Percentiles rank a stretch among this genome's conserved stretches.
Evolutionary conservation across 352 stramenopile species (phyloP).

Genomic region (Globisporangium nunn): DNA sequence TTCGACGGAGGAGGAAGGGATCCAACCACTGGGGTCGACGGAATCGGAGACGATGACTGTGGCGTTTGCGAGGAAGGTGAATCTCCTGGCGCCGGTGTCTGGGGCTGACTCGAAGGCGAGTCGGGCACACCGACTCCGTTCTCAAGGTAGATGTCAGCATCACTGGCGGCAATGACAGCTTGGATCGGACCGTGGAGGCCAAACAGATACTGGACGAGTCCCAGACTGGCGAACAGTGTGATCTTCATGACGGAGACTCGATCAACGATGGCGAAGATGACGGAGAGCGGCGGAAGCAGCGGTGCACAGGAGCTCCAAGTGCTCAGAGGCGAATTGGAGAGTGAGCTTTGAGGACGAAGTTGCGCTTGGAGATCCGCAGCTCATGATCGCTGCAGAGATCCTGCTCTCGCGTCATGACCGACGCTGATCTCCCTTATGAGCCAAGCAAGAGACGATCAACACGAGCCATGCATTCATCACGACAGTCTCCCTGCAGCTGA

Average conservation of each 20-base stretch:
- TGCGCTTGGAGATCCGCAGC: no score
- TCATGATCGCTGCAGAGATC: no score
- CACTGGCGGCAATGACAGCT: background rate
- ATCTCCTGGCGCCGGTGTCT: background rate
- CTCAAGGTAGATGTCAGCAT: background rate
- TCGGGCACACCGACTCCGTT: background rate
- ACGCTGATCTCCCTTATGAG: no score
- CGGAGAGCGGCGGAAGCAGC: background rate
- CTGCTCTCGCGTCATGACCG: no score
- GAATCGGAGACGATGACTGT: no score
- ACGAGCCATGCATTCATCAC: no score
- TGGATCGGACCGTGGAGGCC: background rate
- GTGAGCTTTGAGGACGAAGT: background rate
- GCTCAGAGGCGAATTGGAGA: background rate
- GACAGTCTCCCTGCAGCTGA: no score
- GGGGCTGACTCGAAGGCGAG: background rate
- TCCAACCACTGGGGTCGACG: background rate
- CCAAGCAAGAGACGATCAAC: no score
- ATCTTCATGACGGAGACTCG: conserved; percentile 4
- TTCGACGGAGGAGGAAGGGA: background rate
- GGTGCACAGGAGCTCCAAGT: background rate
- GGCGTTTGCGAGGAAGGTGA: background rate
- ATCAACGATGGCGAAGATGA: background rate
- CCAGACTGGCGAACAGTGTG: background rate
- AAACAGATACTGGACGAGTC: background rate